Percentiles rank a stretch among this genome's conserved stretches.
Conservation (phyloP, 2,329 filamentous ascomycete genomes). For the Thielaviopsis ethacetica region DNA sequence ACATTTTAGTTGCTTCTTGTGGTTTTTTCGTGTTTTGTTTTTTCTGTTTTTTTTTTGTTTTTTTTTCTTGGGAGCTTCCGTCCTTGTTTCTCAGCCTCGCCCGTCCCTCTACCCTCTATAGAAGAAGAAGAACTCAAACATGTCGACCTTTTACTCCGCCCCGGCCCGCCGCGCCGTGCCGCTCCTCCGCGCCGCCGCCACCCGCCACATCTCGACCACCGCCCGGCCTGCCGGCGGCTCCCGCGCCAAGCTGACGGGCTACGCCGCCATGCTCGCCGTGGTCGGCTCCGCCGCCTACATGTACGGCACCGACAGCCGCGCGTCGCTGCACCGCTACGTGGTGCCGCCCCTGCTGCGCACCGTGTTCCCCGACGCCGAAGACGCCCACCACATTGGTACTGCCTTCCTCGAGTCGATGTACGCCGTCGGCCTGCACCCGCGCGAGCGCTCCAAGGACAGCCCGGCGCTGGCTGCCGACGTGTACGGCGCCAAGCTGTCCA, state of each 20-base stretch:
- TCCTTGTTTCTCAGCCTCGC: neutral
- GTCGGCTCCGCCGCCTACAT: slow-evolving; percentile 37
- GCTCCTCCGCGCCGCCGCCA: slow-evolving; percentile 13
- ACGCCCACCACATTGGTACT: slow-evolving; percentile 75
- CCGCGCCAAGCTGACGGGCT: slow-evolving; percentile 23
- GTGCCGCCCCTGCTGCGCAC: slow-evolving; percentile 49
- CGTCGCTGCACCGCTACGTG: slow-evolving; percentile 51
- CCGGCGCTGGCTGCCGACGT: slow-evolving; percentile 31
- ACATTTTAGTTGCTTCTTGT: neutral
- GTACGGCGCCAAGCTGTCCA: slow-evolving; percentile 61
- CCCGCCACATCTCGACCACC: slow-evolving; percentile 19
- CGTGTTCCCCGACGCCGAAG: slow-evolving; percentile 63
- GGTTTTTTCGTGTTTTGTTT: neutral
- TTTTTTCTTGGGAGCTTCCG: neutral
- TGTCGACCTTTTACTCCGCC: slow-evolving; percentile 4
- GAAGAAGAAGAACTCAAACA: neutral
- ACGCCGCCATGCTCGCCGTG: slow-evolving; percentile 25
- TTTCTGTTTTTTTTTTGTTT: neutral
- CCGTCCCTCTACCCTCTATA: neutral
- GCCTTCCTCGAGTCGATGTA: slow-evolving; percentile 55
- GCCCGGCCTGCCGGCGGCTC: slow-evolving; percentile 17
- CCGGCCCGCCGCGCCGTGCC: slow-evolving; percentile 10
- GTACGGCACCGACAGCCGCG: slow-evolving; percentile 60
- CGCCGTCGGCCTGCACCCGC: slow-evolving; percentile 57
- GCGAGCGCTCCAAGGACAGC: slow-evolving; percentile 48